Evolutionary conservation across 768 basidiomycete species (phyloP).

Genomic region (Dictyophora rubrovolvata): DNA sequence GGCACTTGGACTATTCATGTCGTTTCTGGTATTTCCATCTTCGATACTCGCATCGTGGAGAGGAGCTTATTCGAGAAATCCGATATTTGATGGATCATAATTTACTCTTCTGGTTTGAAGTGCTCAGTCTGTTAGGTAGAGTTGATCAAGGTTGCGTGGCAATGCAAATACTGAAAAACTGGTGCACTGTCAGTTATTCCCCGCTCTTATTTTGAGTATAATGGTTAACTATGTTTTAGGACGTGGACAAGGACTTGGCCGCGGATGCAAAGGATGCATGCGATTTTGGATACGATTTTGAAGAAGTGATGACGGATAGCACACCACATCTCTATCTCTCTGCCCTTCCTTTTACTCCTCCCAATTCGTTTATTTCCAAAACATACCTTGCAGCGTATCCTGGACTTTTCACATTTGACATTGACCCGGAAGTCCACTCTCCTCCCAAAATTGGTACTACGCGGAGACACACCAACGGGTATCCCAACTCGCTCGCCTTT

Average conservation of each 20-base stretch:
- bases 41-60: too few relatives aligned
- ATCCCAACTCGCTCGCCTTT: constrained; percentile 2
- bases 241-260: not conserved
- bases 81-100: constrained; percentile 14
- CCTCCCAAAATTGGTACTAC: constrained; percentile 7
- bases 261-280: constrained; percentile 16
- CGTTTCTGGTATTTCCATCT: too few relatives aligned
- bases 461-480: not conserved
- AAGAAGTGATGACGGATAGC: constrained; percentile 23
- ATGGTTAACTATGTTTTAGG: constrained; percentile 1
- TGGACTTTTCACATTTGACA: constrained; percentile 7
- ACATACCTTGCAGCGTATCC: constrained; percentile 11
- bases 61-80: too few relatives aligned
- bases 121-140: constrained; percentile 20
- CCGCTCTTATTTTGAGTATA: not conserved
- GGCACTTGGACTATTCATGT: too few relatives aligned
- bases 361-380: constrained; percentile 15
- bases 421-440: not conserved
- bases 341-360: constrained; percentile 26
- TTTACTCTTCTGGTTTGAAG: constrained; percentile 31
- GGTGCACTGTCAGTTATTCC: not conserved
- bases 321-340: too few relatives aligned
- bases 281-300: constrained; percentile 24
- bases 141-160: too few relatives aligned
- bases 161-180: constrained; percentile 2